Evolutionary conservation across 768 basidiomycete species (phyloP), one percentile per base, ranked within the genome.

Genomic region (Amanita rubescens): DNA sequence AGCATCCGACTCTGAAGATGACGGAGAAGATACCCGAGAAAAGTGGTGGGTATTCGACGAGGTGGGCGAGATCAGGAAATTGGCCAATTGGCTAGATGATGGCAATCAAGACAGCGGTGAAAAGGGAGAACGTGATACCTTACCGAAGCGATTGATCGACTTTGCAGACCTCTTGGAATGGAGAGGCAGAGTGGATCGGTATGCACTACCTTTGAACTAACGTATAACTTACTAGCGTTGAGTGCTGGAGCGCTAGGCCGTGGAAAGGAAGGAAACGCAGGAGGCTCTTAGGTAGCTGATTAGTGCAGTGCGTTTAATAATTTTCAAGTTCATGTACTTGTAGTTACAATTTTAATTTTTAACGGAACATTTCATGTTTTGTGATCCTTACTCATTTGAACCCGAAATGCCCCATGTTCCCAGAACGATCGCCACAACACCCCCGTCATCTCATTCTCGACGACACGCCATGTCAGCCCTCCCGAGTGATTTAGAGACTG

Each of bases 41-140:
- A 70, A 69, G n/a, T 91, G 89, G 89, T 90, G 87, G 85, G 85
- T 76, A 11, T 83, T 90, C 67, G 78, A 75, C 70, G 74, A 85
- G 8, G 79, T 82, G 0, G 69, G 69, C 34, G 86, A 90, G 55
- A 81, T 91, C 54, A 62, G 66, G 49, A 83, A 79, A 62, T 65
- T 90, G 19, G 80, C 81, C 2, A 75, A 81, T 48, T 90, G 85
- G 85, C 68, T 88, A 30, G 69, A 17, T 15, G 14, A 33, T 25
- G 15, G 47, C 44, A 24, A 57, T 24, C 20, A 50, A 14, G 55
- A 52, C 44, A 49, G 20, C n/a, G 30, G 63, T 72, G 0, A 63
- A 65, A 34, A 60, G 57, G 54, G 60, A 54, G 51, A 79, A 44
- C 57, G 80, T 32, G 69, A 62, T 59, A 63, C 60, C 10, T 68